Evolutionary conservation across 148 eudicot species (phyloP), one percentile per base, ranked within the genome.

Genomic region (Vaccinium corymbosum): DNA sequence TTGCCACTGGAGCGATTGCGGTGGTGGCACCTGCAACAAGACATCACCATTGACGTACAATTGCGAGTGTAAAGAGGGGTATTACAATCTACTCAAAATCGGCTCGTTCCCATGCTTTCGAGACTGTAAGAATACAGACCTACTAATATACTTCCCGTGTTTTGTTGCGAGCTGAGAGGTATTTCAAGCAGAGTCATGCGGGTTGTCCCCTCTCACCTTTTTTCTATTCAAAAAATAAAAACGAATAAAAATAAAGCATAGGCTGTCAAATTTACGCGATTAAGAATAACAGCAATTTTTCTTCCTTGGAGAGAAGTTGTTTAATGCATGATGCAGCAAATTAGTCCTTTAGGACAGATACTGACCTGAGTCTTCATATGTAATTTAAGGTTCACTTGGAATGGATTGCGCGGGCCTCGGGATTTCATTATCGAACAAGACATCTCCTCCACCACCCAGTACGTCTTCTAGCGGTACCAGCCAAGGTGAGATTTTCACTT

Each of bases 21-120:
- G 97, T 12, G 92, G 93, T 77, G 98, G 98, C n/a, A 82, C 84
- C 0, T 93, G 98, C 90, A 91, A 89, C 82, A 90, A 84, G 89
- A 91, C 92, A 79, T 86, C 98, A 0, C 56, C 27, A 19, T 80
- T 90, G 61, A 42, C 90, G 46, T 86, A 88, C 85, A 51, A 70
- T 1, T 94, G 98, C 52, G 78, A 72, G 25, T 94, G 98, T 66
- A 81, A 79, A 4, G 82, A 89, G 59, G 92, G 93, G 25, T 93
- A 89, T 86, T 78, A 80, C 79, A 94, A 94, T 90, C 86, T 90
- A 46, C 85, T 90, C 79, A 92, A 90, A 46, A 19, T 81, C 61
- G 77, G 91, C 10, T 83, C 79, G 74, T 89, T 92, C 82, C 95
- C 97, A 16, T 94, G 97, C 87, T 88, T 86, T 81, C 85, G 64